phyloP scores from a whole-genome alignment of 2,329 filamentous ascomycete genomes.

The Penicillium sp. region DNA sequence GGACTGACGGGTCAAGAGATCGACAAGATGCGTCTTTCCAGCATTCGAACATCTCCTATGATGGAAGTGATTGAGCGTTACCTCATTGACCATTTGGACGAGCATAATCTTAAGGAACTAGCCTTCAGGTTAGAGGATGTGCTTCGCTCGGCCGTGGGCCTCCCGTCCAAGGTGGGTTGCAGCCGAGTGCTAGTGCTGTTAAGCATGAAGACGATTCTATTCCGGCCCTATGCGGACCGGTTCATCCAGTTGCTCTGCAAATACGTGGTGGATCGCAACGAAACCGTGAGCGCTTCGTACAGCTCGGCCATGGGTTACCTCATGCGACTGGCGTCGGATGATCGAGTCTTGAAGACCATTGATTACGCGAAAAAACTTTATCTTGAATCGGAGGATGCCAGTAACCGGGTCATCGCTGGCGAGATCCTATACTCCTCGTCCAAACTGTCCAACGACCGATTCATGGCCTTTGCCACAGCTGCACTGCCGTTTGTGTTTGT shows the following conservation, averaged over 20 bases:
- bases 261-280: constrained; percentile 81
- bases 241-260: constrained; percentile 76
- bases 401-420: constrained; percentile 65
- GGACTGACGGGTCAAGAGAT: constrained; percentile 84
- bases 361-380: constrained; percentile 63
- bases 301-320: constrained; percentile 82
- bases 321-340: constrained; percentile 58
- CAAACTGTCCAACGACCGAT: constrained; percentile 83
- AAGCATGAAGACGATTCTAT: constrained; percentile 67
- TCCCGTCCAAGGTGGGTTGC: constrained; percentile 91
- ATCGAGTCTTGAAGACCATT: constrained; percentile 51
- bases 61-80: constrained; percentile 88
- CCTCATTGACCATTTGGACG: constrained; percentile 71
- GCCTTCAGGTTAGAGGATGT: constrained; percentile 66
- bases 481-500: constrained; percentile 85
- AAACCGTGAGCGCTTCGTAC: constrained; percentile 86
- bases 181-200: constrained; percentile 78
- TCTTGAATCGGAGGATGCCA: constrained; percentile 72
- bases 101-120: constrained; percentile 66
- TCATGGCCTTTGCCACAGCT: constrained; percentile 66
- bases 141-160: constrained; percentile 79
- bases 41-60: constrained; percentile 78
- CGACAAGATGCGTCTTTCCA: constrained; percentile 75
- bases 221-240: constrained; percentile 66
- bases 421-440: constrained; percentile 79